These are phyloP conservation scores for Lepidium africanum DNA, from an alignment of 345 rosid species.

Conservation along the genomic window DNA sequence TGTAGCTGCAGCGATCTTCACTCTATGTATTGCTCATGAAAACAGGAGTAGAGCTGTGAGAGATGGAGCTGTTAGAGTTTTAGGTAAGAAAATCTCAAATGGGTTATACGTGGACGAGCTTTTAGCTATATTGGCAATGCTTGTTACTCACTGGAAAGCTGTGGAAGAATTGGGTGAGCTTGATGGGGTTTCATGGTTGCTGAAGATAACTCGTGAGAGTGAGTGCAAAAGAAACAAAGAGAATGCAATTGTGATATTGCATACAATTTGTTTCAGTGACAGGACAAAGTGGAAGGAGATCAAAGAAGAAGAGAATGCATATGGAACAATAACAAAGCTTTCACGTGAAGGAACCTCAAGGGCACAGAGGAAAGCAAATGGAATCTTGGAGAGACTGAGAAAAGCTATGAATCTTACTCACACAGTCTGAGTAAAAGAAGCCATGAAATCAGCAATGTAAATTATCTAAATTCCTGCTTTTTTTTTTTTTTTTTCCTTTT, in stretches of 20 bases:
- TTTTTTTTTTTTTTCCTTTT: background rate
- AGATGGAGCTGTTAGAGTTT: slow-evolving; percentile 75
- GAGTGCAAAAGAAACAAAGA: slow-evolving; percentile 79
- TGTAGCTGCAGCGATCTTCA: slow-evolving; percentile 89
- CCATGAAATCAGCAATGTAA: slow-evolving; percentile 12
- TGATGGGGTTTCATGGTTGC: slow-evolving; percentile 69
- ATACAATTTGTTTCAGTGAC: slow-evolving; percentile 60
- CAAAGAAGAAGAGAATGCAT: slow-evolving; percentile 62
- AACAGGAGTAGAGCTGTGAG: slow-evolving; percentile 75
- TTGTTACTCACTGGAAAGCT: slow-evolving; percentile 68
- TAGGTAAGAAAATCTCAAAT: slow-evolving; percentile 52
- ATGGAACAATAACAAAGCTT: slow-evolving; percentile 72
- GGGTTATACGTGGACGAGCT: slow-evolving; percentile 72
- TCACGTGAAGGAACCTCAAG: slow-evolving; percentile 77
- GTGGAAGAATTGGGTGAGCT: slow-evolving; percentile 67
- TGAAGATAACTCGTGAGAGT: slow-evolving; percentile 57
- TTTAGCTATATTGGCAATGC: slow-evolving; percentile 77
- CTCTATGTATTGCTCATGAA: slow-evolving; percentile 65
- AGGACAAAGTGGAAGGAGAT: slow-evolving; percentile 71
- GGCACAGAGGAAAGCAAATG: slow-evolving; percentile 87
- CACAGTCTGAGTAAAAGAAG: slow-evolving; percentile 61
- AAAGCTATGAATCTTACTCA: slow-evolving; percentile 68
- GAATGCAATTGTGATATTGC: slow-evolving; percentile 70
- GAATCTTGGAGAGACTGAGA: slow-evolving; percentile 69
- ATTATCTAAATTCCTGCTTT: background rate